These are phyloP conservation scores for Termitomyces sp. DNA, from an alignment of 768 basidiomycete species.

Conservation along the genomic window DNA sequence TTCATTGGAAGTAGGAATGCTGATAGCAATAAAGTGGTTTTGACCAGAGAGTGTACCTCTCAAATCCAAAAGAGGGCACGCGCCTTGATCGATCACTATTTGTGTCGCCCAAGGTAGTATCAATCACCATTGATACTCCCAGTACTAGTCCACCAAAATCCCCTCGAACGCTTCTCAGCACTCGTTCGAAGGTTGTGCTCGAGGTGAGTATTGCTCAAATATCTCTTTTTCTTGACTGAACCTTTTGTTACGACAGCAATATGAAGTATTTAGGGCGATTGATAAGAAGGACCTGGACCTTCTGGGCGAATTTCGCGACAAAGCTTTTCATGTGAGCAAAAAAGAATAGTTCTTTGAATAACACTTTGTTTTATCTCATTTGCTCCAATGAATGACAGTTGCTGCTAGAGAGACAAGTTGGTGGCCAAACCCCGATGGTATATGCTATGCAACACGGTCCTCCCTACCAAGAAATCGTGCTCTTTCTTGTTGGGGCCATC, in stretches of 20 bases:
- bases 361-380: neutral
- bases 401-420: slow-evolving; percentile 67
- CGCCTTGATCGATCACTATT: slow-evolving; percentile 15
- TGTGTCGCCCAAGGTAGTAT: slow-evolving; percentile 7
- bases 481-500: slow-evolving; percentile 83
- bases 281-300: slow-evolving; percentile 79
- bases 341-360: slow-evolving; percentile 18
- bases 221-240: neutral
- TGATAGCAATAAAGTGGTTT: too few relatives aligned
- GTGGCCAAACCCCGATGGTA: slow-evolving; percentile 81
- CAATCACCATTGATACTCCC: slow-evolving; percentile 4
- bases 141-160: slow-evolving; percentile 8
- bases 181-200: slow-evolving; percentile 40
- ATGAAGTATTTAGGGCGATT: slow-evolving; percentile 74
- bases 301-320: slow-evolving; percentile 78
- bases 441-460: slow-evolving; percentile 82
- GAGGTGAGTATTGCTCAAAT: slow-evolving; percentile 29
- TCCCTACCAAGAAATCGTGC: slow-evolving; percentile 75
- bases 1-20: too few relatives aligned
- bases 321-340: slow-evolving; percentile 73
- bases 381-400: slow-evolving; percentile 34
- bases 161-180: slow-evolving; percentile 3
- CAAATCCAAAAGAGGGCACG: too few relatives aligned
- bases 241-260: slow-evolving; percentile 25
- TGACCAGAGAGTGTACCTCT: too few relatives aligned